Base-by-base conservation (phyloP, 225 moss, liverwort and hornwort species). In the Takakia lepidozioides region DNA sequence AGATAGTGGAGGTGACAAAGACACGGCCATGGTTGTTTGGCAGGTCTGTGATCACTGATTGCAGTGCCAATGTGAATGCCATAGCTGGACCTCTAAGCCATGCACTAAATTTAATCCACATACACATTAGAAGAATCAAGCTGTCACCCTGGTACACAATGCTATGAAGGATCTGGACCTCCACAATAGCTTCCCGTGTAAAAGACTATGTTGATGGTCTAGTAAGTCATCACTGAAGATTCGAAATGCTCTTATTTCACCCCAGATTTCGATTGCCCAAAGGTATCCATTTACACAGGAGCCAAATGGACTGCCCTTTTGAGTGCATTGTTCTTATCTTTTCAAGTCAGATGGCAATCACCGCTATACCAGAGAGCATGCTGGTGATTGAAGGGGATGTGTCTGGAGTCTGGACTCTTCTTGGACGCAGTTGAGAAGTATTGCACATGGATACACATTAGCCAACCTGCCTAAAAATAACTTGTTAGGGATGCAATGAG, bases 291-390 rank as follows among this genome's bases (percentile, higher is more conserved):
- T n/a, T n/a, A n/a, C n/a, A n/a, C n/a, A n/a, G n/a, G n/a, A n/a
- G n/a, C n/a, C n/a, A n/a, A n/a, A n/a, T n/a, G n/a, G n/a, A n/a
- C n/a, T n/a, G n/a, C n/a, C n/a, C n/a, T n/a, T n/a, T n/a, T n/a
- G n/a, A n/a, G n/a, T n/a, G n/a, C n/a, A n/a, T n/a, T n/a, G n/a
- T n/a, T n/a, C n/a, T n/a, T n/a, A n/a, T n/a, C n/a, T n/a, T n/a
- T n/a, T n/a, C n/a, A n/a, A n/a, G n/a, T n/a, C n/a, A n/a, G n/a
- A n/a, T n/a, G n/a, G n/a, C n/a, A n/a, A 66, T 57, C 74, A 93
- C 93, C 93, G 73, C 88, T 93, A 49, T 70, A 93, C 88, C 93
- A 93, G 16, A 93, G 30, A 16, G 88, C 93, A 70, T 93, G 88
- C 60, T 88, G 93, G 29, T 83, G 85, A 43, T 78, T 84, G 38